Evolutionary conservation across 305 asterid genomes (phyloP), one percentile per base, ranked within the genome.

Genomic region (Rubia tinctorum): DNA sequence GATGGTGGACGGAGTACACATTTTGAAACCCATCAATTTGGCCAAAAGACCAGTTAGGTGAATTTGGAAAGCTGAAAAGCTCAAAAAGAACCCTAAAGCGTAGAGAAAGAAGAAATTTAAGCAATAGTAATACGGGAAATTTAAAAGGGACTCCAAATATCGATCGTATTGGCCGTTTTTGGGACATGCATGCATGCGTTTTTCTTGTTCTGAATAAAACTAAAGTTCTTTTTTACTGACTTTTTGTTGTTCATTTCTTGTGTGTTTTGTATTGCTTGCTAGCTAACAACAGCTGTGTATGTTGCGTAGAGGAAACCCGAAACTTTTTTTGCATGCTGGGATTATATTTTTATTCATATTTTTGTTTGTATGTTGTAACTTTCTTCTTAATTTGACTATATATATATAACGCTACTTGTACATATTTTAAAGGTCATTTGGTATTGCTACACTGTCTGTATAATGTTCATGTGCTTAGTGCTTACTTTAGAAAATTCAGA

Each of bases 201-300:
- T 64, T 66, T 20, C 71, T 65, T 20, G 51, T 65, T 39, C 69
- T 22, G 40, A 37, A 37, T 15, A 9, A 25, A 14, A 62, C 20
- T 34, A 62, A 62, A 27, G 2, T 9, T n/a, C 20, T 12, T 25
- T 62, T 76, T 49, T 40, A 10, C 42, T n/a, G 60, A 12, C 63
- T 47, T 53, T 76, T 70, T 8, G 17, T 5, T 18, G 20, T 25
- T 64, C 37, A 5, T 34, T 2, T 55, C 39, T 69, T 40, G 25
- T 66, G 5, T 6, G 23, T 34, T 12, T 58, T 23, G 27, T 58
- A 23, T n/a, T 58, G 55, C 53, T 70, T 43, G 39, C 37, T 63
- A 40, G 73, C 71, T 71, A 71, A 8, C 15, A 71, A 71, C 80
- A 76, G 76, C 80, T 76, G 75, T 65, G 68, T 18, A 8, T 68